These are phyloP conservation scores for Teratosphaeria destructans DNA, from an alignment of 2,329 filamentous ascomycete species.

Conservation along the genomic window DNA sequence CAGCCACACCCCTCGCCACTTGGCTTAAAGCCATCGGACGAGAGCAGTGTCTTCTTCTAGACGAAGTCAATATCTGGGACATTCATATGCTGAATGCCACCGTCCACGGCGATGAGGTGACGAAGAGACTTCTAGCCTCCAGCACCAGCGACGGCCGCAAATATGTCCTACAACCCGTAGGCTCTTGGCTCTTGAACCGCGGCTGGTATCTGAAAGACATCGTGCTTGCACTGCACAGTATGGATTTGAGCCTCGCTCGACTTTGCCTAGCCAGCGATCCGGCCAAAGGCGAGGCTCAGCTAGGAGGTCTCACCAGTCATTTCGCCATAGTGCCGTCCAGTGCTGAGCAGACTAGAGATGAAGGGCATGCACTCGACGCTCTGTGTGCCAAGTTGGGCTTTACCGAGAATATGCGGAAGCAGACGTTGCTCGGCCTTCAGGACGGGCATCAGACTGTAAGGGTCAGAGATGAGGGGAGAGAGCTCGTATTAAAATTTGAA, in stretches of 20 bases:
- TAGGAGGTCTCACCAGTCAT: neutral
- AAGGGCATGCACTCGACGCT: neutral
- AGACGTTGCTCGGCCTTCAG: neutral
- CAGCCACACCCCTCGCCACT: constrained; percentile 10
- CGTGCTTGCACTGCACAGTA: constrained; percentile 8
- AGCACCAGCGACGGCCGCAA: neutral
- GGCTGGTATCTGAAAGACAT: constrained; percentile 13
- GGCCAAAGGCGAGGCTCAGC: neutral
- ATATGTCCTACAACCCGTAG: constrained; percentile 10
- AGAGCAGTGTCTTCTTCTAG: constrained; percentile 6
- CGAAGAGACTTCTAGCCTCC: neutral
- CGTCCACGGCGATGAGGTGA: constrained; percentile 10
- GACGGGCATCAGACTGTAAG: neutral
- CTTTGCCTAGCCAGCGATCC: constrained; percentile 2
- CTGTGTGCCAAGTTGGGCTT: neutral
- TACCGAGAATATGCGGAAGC: neutral
- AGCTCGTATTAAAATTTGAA: neutral
- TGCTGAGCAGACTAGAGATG: neutral
- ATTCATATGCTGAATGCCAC: constrained; percentile 17
- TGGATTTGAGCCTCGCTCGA: constrained; percentile 8
- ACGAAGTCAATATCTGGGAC: constrained; percentile 16
- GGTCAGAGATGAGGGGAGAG: neutral
- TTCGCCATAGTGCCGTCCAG: constrained; percentile 3
- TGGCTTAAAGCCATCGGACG: constrained; percentile 12
- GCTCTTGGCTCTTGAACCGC: constrained; percentile 8